Conservation (phyloP, 75 land plant species). For the Gnetum montanum region DNA sequence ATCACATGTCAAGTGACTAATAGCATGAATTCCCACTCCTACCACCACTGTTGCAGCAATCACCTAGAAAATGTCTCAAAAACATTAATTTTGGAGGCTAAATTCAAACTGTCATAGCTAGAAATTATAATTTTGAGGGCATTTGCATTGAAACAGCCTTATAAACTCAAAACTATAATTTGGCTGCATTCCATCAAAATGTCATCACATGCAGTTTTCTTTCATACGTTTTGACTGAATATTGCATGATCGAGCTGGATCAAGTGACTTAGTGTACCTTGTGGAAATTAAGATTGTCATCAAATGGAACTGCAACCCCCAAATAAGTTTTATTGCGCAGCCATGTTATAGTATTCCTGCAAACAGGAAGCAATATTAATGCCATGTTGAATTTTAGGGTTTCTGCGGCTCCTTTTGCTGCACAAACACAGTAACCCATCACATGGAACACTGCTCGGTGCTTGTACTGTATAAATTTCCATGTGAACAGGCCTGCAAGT, state of each 20-base stretch:
- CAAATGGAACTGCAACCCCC: constrained; percentile 32
- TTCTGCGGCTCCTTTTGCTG: constrained; percentile 59
- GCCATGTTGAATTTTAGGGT: constrained; percentile 59
- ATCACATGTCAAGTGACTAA: constrained; percentile 37
- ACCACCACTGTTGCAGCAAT: constrained; percentile 27
- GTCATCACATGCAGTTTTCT: not conserved
- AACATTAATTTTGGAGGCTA: not conserved
- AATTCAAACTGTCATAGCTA: not conserved
- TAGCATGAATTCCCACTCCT: constrained; percentile 33
- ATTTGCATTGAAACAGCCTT: no score
- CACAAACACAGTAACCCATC: constrained; percentile 58
- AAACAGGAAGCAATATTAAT: constrained; percentile 48
- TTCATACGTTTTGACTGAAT: not conserved
- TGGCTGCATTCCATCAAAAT: not conserved
- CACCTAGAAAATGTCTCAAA: constrained; percentile 15
- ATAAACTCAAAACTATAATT: no score
- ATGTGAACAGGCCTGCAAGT: constrained; percentile 35
- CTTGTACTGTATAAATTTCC: constrained; percentile 55
- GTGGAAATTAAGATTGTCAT: constrained; percentile 39
- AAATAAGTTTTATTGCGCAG: constrained; percentile 34
- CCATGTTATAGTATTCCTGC: constrained; percentile 49
- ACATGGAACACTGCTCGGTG: constrained; percentile 27
- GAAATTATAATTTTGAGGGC: no score
- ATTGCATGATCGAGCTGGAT: not conserved
- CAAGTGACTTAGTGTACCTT: constrained; percentile 11